Conservation (phyloP, 306 rosid species). For the Oemleria cerasiformis region DNA sequence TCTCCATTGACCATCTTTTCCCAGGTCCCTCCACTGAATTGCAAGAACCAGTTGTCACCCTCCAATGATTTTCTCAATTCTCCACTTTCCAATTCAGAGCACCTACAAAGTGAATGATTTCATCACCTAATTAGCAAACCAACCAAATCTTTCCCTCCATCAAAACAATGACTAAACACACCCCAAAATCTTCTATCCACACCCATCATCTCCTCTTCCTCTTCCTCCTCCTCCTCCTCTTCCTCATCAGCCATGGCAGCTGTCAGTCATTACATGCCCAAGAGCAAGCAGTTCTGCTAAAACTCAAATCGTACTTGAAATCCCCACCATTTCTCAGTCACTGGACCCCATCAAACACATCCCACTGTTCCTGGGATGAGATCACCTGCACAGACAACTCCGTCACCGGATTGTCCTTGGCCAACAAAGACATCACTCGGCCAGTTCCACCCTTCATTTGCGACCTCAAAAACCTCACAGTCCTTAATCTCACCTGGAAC, state of each 20-base stretch:
- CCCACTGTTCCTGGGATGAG: conserved; percentile 59
- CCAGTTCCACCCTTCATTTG: conserved; percentile 61
- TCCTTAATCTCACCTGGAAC: conserved; percentile 35
- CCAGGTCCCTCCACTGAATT: not conserved
- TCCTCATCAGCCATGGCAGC: conserved; percentile 24
- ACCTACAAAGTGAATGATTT: not conserved
- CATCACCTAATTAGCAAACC: not conserved
- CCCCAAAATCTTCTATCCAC: conserved; percentile 6
- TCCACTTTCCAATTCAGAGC: not conserved
- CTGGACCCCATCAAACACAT: conserved; percentile 37
- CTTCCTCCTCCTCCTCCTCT: conserved; percentile 20
- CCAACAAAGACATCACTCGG: conserved; percentile 11
- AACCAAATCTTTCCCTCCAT: not conserved
- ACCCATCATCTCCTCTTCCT: conserved; percentile 19
- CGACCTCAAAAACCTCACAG: conserved; percentile 57
- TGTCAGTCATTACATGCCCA: conserved; percentile 37
- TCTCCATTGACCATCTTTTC: not conserved
- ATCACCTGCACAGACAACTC: conserved; percentile 46
- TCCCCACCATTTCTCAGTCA: conserved; percentile 39
- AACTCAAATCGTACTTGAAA: conserved; percentile 38
- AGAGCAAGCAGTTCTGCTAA: conserved; percentile 47
- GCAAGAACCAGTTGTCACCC: not conserved
- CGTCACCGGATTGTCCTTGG: conserved; percentile 35
- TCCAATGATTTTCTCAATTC: not conserved
- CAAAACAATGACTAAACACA: conserved; percentile 25